Percentiles rank a stretch among this genome's conserved stretches.
phyloP scores from a whole-genome alignment of 495 filamentous ascomycete genomes.

The Staphylotrichum tortipilum region DNA sequence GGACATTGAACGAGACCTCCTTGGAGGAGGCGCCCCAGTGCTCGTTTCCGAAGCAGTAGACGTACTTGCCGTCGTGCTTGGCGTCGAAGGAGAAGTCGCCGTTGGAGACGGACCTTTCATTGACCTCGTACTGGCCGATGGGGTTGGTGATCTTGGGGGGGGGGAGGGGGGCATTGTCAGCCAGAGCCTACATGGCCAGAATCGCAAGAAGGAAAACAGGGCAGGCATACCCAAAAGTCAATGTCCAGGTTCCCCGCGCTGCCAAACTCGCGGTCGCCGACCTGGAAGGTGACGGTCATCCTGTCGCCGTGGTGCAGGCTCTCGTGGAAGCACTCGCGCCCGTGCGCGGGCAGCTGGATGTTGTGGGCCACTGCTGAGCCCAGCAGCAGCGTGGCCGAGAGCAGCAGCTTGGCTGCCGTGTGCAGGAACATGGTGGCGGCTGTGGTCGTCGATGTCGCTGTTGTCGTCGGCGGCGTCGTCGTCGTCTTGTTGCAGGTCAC shows the following conservation, averaged over 20 bases:
- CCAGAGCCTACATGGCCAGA: not conserved
- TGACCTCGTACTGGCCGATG: constrained; percentile 58
- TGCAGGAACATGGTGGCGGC: constrained; percentile 24
- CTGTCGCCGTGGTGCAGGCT: constrained; percentile 82
- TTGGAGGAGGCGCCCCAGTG: constrained; percentile 86
- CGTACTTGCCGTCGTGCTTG: constrained; percentile 73
- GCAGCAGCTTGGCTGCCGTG: constrained; percentile 47
- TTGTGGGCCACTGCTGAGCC: constrained; percentile 69
- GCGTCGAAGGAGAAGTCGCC: constrained; percentile 93
- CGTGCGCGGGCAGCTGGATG: constrained; percentile 85
- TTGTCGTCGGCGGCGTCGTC: too few species aligned
- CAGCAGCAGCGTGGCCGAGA: constrained; percentile 55
- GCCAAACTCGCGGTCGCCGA: constrained; percentile 93
- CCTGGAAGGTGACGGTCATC: constrained; percentile 98
- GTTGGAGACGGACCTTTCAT: constrained; percentile 69
- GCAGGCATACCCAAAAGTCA: constrained; percentile 85
- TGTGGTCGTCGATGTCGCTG: not conserved
- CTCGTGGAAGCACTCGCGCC: constrained; percentile 96
- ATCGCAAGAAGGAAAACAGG: not conserved
- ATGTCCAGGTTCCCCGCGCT: constrained; percentile 90
- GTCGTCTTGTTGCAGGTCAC: too few species aligned
- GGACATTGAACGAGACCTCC: constrained; percentile 97
- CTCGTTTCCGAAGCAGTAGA: constrained; percentile 99
- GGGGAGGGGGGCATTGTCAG: not conserved
- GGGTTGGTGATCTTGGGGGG: constrained; percentile 75